Base-by-base conservation (phyloP, 192 early-diverging fungal genomes). In the Coemansia sp. region DNA sequence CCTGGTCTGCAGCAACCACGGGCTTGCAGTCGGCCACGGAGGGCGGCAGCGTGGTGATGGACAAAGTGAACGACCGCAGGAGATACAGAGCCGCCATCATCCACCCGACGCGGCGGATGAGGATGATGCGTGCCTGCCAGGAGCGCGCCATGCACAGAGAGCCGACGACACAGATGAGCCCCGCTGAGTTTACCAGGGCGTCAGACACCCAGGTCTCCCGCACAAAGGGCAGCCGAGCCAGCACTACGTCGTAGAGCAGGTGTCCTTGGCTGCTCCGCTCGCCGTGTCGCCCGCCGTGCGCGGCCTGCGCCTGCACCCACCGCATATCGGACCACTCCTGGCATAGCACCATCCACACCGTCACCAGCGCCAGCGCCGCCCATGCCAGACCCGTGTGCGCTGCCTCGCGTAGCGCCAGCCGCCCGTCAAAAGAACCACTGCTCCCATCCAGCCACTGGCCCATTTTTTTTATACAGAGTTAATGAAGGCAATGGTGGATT, bases 1-100 rank as follows among this genome's bases (percentile, higher is more conserved):
- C 15, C 39, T 56, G 2, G 47, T 67, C 57, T 39, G 59, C 24
- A 27, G 70, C 42, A 36, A 68, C 32, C 39, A 57, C 42, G 40
- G 65, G 59, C 24, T 40, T 22, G 74, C 76, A 63, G 65, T 64
- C 15, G 14, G 38, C 14, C 57, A 83, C 27, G n/a, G 77, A 49
- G 27, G 77, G 66, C 51, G 87, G 87, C 42, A 87, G 67, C 4
- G 85, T 86, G 3, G 87, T 89, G 1, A 87, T 74, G 0, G 86
- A 73, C n/a, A 89, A 61, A 0, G 86, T 87, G 19, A 89, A 67
- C 6, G 80, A 81, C 40, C 87, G 76, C 24, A 87, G 43, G 15
- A 86, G 63, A 38, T 87, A 89, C n/a, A 89, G 57, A 1, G 59
- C 65, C 7, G 72, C 76, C 62, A 85, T 73, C 32, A 89, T 74